Evolutionary conservation across 352 stramenopile species (phyloP), one percentile per base, ranked within the genome.

Genomic region (Pythium coloratum): DNA sequence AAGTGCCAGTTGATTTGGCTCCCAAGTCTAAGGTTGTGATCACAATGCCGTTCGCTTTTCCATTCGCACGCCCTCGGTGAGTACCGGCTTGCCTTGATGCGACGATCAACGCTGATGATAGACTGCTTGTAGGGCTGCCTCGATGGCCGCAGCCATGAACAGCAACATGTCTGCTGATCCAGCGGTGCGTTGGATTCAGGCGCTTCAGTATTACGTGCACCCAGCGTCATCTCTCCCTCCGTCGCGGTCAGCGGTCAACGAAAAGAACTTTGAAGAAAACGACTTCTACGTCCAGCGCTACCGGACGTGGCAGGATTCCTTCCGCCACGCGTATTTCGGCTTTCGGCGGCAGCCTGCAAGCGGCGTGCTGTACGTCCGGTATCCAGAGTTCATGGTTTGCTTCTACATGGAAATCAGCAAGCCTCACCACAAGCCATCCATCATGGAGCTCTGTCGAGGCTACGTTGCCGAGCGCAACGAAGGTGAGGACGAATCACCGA

Each of bases 141-240:
- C 67, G 14, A 55, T 73, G 30, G 51, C 63, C 18, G 68, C 54
- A 70, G 71, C 24, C 73, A 81, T 60, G 71, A 73, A 20, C 36
- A 72, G n/a, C 28, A 16, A 58, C 9, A 6, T 59, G 8, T 56
- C 54, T 28, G 24, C 14, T 49, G 62, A 59, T 46, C 58, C 70
- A 58, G 73, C 75, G 10, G 65, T 88, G n/a, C 80, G 72, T 42
- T 94, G 85, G 85, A 76, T 91, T 8, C 70, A 77, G 33, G 78
- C 81, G 7, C 72, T 89, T 47, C 78, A 84, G 33, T 92, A 91
- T 59, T 94, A 88, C 50, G 66, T 76, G n/a, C 76, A 92, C 40
- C 85, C 85, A 10, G 82, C 78, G 30, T 70, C 82, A 4, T 40
- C 80, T 0, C 58, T 92, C 2, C 83, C 85, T 10, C 62, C 76